Evolutionary conservation across 495 filamentous ascomycete genomes (phyloP), one percentile per base, ranked within the genome.

Genomic region (Hyaloscypha bicolor): DNA sequence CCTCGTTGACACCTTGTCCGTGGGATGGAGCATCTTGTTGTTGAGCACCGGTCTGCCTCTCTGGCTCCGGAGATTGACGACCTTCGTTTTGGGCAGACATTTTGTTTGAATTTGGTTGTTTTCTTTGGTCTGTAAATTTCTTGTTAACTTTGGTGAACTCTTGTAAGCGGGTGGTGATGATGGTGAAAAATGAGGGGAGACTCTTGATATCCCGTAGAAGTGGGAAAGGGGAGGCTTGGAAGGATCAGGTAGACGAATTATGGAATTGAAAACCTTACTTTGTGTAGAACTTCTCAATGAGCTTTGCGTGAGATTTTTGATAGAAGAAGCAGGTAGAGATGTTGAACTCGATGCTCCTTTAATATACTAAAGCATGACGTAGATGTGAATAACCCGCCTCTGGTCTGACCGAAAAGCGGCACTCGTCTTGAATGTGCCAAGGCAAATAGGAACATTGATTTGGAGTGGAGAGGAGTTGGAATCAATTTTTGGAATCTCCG

Each of bases 61-160:
- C 89, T 9, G 91, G 92, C 21, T 87, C 79, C 16, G 94, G 94
- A 11, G 94, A 98, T 76, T 97, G 87, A 71, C 88, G 90, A 76
- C 93, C 91, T 73, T 82, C 72, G 77, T 83, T 81, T 48, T 78
- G 80, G 31, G 81, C 78, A 64, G 88, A 88, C 88, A 90, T 89
- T 73, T 61, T 32, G 52, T 65, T 75, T 32, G 59, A 55, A 19
- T 1, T 76, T 70, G 55, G 55, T 60, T 12, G 31, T 56, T 55
- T 61, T 60, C 62, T 25, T 25, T 53, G 33, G 60, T 56, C 29
- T 56, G 8, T 56, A 14, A 8, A 31, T 29, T 14, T 56, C 19
- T 56, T 29, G 53, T 56, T 56, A 56, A 8, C 21, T 56, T 29
- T 56, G 21, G 11, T 48, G 35, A 37, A 48, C 8, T 37, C 35